Conservation (phyloP, 345 rosid species). For the Brassica incana region DNA sequence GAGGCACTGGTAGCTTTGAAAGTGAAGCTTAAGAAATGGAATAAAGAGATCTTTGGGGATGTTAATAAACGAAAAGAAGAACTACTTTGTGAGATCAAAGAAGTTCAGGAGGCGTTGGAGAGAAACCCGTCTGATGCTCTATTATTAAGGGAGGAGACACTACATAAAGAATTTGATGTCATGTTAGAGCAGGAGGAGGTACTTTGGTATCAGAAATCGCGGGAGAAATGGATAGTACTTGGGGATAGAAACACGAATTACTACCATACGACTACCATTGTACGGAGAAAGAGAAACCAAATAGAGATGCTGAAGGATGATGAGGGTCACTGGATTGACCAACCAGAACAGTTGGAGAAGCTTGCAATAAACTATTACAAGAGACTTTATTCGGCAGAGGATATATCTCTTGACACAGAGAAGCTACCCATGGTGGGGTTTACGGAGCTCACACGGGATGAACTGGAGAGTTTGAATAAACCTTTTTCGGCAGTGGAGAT, state of each 20-base stretch:
- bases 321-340: not conserved
- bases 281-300: not conserved
- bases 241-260: not conserved
- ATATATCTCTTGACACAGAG: too few species aligned
- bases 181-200: not conserved
- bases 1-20: not conserved
- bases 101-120: not conserved
- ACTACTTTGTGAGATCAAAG: too few species aligned
- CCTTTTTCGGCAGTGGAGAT: not conserved
- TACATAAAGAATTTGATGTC: not conserved
- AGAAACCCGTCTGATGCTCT: not conserved
- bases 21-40: not conserved
- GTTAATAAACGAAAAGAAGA: too few species aligned
- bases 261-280: not conserved
- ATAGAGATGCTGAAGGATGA: not conserved
- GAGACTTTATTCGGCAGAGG: too few species aligned
- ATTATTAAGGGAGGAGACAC: too few species aligned
- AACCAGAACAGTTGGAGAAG: not conserved
- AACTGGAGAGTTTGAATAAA: not conserved
- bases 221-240: not conserved
- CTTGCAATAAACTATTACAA: too few species aligned
- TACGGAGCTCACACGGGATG: not conserved
- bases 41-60: too few species aligned
- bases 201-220: not conserved
- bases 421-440: too few species aligned